A percentile compares a stretch with the other conserved stretches of the same genome.
These are phyloP conservation scores for Yamadazyma pseudoaaseri DNA, from an alignment of 1,139 yeast genomes.

Conservation along the genomic window DNA sequence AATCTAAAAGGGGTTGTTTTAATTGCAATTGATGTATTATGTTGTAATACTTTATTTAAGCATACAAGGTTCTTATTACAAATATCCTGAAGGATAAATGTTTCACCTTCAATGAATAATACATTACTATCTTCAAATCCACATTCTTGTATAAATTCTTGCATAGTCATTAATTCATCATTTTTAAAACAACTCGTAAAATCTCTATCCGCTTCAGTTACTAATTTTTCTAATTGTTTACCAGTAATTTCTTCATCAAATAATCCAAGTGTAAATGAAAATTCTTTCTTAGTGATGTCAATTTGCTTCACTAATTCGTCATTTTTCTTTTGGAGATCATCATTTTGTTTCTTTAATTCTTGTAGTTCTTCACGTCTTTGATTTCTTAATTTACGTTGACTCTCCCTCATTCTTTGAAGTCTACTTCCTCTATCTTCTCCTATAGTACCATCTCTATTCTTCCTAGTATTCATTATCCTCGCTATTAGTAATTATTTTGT, in stretches of 20 bases:
- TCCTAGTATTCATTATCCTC: neutral
- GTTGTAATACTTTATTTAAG: slow-evolving; percentile 6
- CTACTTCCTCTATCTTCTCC: slow-evolving; percentile 1
- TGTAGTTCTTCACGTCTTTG: slow-evolving; percentile 10
- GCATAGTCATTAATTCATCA: slow-evolving; percentile 2
- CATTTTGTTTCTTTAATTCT: slow-evolving; percentile 4
- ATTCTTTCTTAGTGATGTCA: neutral
- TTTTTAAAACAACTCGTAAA: neutral
- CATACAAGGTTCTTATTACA: slow-evolving; percentile 6
- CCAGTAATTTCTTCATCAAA: slow-evolving; percentile 12
- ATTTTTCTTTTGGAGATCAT: slow-evolving; percentile 1
- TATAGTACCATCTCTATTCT: neutral
- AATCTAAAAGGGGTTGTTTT: slow-evolving; percentile 8
- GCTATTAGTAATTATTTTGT: too few relatives aligned
- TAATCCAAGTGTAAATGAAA: neutral
- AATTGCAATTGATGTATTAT: slow-evolving; percentile 2
- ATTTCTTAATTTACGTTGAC: slow-evolving; percentile 9
- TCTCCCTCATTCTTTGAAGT: slow-evolving; percentile 8
- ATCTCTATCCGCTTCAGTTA: slow-evolving; percentile 3
- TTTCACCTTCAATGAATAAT: slow-evolving; percentile 4
- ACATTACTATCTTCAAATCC: neutral
- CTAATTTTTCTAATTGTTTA: slow-evolving; percentile 7
- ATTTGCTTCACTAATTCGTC: slow-evolving; percentile 2
- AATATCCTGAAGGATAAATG: slow-evolving; percentile 7
- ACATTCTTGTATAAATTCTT: slow-evolving; percentile 4